Base-by-base conservation (phyloP, 106 monocot species). In the Allium fistulosum region DNA sequence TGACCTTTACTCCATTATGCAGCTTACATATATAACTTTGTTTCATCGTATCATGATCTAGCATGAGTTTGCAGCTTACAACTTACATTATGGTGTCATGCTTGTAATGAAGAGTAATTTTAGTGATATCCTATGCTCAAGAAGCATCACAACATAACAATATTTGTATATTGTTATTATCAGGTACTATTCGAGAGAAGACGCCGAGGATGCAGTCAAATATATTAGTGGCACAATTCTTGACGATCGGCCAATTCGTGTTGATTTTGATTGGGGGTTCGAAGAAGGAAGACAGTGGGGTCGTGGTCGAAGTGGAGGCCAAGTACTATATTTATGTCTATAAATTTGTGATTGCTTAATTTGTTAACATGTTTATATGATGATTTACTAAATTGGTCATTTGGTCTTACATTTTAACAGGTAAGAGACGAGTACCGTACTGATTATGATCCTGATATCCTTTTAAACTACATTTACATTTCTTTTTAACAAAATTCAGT, bases 371-470 rank as follows among this genome's bases (percentile, higher is more conserved):
- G 12, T 61, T 11, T 46, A 59, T 49, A 62, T 56, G 18, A 12
- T 46, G 2, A 8, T 26, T 18, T 27, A 51, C 37, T 86, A 37
- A 76, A 14, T 18, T 58, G 50, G 63, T 67, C 49, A 47, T 72
- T 61, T 78, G 62, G 37, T 62, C 11, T 82, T 70, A 15, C 63
- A 37, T 62, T 11, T 82, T 72, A 11, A 70, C 58, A 94, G 94
- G 99, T 99, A 68, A 82, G 99, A 51, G 99, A 99, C 64, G 99
- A 99, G 77, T 99, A 93, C 63, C 99, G 99, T 28, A 99, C 99
- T 11, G 90, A 99, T 79, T 99, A 99, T 73, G 99, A 99, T 90
- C 99, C 99, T 79, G 99, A 93, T 85, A 94, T 94, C 94, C 94
- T 90, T 88, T 72, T 62, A 45, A 60, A 37, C 22, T 15, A 37